Conservation (phyloP, 352 stramenopile genomes). For the Phytopythium cucurbitacearum region DNA sequence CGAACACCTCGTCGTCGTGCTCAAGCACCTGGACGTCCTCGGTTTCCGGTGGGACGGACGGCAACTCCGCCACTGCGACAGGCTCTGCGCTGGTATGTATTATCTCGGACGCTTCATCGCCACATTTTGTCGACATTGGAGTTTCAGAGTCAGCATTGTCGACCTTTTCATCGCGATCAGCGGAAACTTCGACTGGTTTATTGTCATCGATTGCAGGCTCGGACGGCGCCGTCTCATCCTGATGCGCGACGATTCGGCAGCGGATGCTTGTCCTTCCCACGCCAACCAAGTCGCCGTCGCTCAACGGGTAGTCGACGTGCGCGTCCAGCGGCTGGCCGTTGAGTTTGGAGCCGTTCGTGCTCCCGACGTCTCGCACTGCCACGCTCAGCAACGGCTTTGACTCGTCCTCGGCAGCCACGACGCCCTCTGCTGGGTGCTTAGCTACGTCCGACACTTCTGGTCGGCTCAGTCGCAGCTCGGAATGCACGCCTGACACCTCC, state of each 20-base stretch:
- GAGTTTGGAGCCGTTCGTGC: slow-evolving; percentile 56
- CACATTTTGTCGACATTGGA: no score
- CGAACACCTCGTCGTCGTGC: slow-evolving; percentile 1
- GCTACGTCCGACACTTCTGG: neutral
- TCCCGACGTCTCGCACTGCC: slow-evolving; percentile 30
- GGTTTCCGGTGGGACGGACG: no score
- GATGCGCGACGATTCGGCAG: slow-evolving; percentile 22
- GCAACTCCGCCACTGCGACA: no score
- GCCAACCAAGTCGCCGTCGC: slow-evolving; percentile 33
- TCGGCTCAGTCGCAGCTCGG: slow-evolving; percentile 24
- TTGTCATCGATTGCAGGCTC: no score
- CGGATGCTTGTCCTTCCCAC: slow-evolving; percentile 37
- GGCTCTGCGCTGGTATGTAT: no score
- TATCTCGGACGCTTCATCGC: no score
- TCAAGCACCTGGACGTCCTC: no score
- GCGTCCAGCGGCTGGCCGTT: slow-evolving; percentile 29
- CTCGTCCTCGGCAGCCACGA: neutral
- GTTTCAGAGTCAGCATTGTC: no score
- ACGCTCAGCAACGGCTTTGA: neutral
- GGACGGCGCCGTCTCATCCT: neutral
- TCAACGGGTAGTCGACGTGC: slow-evolving; percentile 21
- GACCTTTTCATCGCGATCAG: no score
- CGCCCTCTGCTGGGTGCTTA: neutral
- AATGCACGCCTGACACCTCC: slow-evolving; percentile 55
- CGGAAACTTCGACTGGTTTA: no score